Evolutionary conservation across 257 asterid genomes (phyloP).

Genomic region (Leptodermis oblonga): DNA sequence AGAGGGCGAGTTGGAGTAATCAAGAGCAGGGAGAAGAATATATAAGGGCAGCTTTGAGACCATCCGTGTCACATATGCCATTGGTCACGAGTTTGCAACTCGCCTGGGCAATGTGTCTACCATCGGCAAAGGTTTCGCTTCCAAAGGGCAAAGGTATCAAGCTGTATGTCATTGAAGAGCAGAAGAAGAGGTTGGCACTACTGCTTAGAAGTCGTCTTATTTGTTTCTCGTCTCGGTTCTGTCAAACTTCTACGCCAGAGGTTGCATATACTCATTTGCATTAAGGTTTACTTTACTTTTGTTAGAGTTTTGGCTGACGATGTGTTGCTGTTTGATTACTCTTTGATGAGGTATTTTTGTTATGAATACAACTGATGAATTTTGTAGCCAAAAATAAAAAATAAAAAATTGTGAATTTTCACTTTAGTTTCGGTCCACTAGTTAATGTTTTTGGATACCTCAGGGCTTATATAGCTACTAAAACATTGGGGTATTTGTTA

Average conservation of each 20-base stretch:
- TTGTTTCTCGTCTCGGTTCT: background rate
- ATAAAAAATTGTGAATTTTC: too few relatives aligned
- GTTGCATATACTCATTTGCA: background rate
- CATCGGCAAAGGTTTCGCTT: conserved; percentile 67
- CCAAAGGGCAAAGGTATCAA: conserved; percentile 79
- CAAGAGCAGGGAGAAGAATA: conserved; percentile 77
- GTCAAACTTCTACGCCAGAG: background rate
- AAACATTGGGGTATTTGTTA: too few relatives aligned
- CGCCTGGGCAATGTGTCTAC: conserved; percentile 63
- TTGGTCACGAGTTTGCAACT: conserved; percentile 72
- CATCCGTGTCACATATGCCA: conserved; percentile 54
- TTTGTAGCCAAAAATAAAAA: too few relatives aligned
- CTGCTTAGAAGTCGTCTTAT: conserved; percentile 31
- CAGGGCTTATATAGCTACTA: too few relatives aligned
- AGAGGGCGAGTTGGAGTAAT: conserved; percentile 72
- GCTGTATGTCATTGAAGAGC: conserved; percentile 62
- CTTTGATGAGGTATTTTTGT: background rate
- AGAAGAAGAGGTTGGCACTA: conserved; percentile 50
- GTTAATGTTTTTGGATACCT: too few relatives aligned
- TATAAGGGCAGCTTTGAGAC: conserved; percentile 75
- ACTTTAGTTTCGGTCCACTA: too few relatives aligned
- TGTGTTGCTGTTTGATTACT: background rate
- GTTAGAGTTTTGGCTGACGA: background rate
- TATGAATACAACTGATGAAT: too few relatives aligned
- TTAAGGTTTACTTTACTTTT: background rate